Percentiles rank a stretch among this genome's conserved stretches.
These are phyloP conservation scores for Penicillium sp. DNA, from an alignment of 2,329 filamentous ascomycete genomes.

Conservation along the genomic window DNA sequence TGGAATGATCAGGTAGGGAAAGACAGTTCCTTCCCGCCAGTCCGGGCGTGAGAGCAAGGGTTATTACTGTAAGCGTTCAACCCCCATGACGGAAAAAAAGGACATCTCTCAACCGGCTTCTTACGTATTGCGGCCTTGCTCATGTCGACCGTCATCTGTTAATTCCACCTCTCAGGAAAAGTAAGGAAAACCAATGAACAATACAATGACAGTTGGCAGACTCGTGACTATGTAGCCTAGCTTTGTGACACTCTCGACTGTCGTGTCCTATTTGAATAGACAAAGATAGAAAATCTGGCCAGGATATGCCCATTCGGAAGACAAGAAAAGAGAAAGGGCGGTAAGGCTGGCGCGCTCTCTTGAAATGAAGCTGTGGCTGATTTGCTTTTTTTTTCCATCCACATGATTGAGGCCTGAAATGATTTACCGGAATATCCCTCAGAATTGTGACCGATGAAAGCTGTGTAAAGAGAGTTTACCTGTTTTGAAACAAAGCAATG, in stretches of 20 bases:
- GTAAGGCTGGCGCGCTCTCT: conserved; percentile 15
- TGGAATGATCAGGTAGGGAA: conserved; percentile 11
- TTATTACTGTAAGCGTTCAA: conserved; percentile 3
- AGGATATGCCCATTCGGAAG: conserved; percentile 25
- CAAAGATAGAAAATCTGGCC: conserved; percentile 11
- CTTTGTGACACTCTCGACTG: conserved; percentile 25
- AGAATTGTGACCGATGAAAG: conserved; percentile 9
- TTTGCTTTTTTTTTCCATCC: conserved; percentile 2
- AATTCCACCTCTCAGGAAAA: neutral
- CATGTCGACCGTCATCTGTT: conserved; percentile 7
- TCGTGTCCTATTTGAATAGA: conserved; percentile 15
- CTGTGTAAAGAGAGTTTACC: neutral
- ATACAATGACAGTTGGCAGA: conserved; percentile 25
- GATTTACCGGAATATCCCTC: neutral
- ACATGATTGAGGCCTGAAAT: conserved; percentile 14
- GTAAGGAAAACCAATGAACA: conserved; percentile 2
- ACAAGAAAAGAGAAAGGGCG: conserved; percentile 21
- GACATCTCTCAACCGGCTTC: neutral
- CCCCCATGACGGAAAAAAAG: neutral
- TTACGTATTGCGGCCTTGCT: conserved; percentile 1
- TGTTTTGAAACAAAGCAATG: conserved; percentile 19
- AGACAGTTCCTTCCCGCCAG: conserved; percentile 11
- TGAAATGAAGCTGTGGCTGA: neutral
- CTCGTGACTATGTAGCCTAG: conserved; percentile 23
- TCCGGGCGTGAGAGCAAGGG: conserved; percentile 7